Base-by-base conservation (phyloP, 441 rosid species). In the Eutrema salsugineum region DNA sequence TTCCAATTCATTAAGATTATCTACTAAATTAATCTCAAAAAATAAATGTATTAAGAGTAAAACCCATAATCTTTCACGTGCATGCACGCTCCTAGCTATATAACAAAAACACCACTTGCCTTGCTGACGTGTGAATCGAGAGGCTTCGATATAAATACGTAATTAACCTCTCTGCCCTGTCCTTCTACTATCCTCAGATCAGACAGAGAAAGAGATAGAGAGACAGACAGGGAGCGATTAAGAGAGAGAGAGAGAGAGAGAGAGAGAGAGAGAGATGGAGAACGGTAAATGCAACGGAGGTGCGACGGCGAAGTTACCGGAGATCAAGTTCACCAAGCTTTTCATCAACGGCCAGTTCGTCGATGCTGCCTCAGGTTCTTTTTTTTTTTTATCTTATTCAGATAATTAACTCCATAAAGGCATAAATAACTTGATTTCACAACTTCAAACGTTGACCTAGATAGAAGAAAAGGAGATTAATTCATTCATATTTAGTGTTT, bases 281-380 rank as follows among this genome's bases (percentile, higher is more conserved):
- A 70, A 63, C 62, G 71, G 79, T 12, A 70, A 70, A 56, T 57
- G 67, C 71, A 76, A 70, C 76, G 76, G 75, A 28, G 71, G 8
- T 9, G 5, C 76, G 19, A 33, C 71, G 56, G 76, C 39, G 62
- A 53, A 77, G 76, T 69, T 68, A 79, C 93, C 94, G 5, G 68
- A 80, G 40, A 83, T 93, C 35, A 88, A 83, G 78, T 93, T 88
- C 79, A 87, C 88, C 0, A 82, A 84, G 61, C 83, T 93, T 19
- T 93, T 88, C 81, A 90, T 93, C 77, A 82, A 88, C 64, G 97
- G 97, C 77, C 81, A 93, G 14, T 90, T 93, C 42, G 81, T 85
- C 0, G 92, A 87, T 73, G 80, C 95, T 11, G 24, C 81, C 71
- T 83, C 92, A 84, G 98, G 98, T 91, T 33, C 49, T 9, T 62